Evolutionary conservation across 768 basidiomycete genomes (phyloP).

Genomic region (Mrakia blollopis): DNA sequence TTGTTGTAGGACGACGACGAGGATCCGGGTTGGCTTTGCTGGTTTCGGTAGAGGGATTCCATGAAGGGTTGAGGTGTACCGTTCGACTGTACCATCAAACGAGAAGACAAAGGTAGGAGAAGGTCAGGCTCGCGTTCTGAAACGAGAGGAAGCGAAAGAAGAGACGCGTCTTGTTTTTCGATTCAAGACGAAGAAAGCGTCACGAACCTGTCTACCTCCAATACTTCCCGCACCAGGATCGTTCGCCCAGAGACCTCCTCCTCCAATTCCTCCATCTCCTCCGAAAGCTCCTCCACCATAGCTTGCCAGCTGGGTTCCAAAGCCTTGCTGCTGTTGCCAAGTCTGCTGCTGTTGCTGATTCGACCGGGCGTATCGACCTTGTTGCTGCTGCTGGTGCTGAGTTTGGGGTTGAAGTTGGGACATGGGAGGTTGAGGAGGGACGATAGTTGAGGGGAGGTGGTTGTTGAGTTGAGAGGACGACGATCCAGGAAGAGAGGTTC

Average conservation of each 20-base stretch:
- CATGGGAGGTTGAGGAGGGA: constrained; percentile 18
- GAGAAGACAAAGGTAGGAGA: neutral
- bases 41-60: neutral
- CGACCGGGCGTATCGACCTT: neutral
- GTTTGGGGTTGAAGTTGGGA: constrained; percentile 3
- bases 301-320: neutral
- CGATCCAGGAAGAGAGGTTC: neutral
- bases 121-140: neutral
- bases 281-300: neutral
- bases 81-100: neutral
- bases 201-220: neutral
- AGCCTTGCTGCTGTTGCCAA: constrained; percentile 11
- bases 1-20: neutral
- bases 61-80: neutral
- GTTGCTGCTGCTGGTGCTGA: neutral
- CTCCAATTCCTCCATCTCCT: neutral
- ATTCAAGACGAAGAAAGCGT: neutral
- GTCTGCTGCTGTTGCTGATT: constrained; percentile 5
- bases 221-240: neutral
- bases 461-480: neutral
- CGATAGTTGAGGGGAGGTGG: neutral
- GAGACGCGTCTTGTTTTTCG: too few relatives aligned
- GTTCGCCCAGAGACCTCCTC: neutral
- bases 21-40: neutral
- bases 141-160: too few relatives aligned